These are phyloP conservation scores for Barnettozyma sucrosica DNA, from an alignment of 805 yeast species.

Conservation along the genomic window DNA sequence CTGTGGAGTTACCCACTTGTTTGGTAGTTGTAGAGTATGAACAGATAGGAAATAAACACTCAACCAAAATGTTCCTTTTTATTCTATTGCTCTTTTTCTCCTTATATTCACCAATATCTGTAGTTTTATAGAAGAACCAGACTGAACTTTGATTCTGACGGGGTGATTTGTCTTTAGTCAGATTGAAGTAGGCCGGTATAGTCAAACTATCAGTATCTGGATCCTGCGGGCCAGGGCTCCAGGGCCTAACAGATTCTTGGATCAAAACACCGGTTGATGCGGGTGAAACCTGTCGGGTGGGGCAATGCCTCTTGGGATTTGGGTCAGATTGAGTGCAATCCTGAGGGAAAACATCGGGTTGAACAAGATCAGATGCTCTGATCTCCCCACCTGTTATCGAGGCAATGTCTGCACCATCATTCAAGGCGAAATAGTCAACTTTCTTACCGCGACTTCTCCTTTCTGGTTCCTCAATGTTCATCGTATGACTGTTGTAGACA, in stretches of 20 bases:
- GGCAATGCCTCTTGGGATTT: neutral
- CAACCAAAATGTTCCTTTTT: neutral
- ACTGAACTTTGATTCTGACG: neutral
- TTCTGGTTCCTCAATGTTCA: neutral
- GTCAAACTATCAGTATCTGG: neutral
- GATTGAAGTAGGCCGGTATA: neutral
- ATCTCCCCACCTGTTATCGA: neutral
- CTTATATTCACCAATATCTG: neutral
- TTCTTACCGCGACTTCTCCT: neutral
- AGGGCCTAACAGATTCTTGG: neutral
- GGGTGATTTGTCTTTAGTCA: neutral
- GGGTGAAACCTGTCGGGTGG: neutral
- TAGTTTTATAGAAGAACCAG: neutral
- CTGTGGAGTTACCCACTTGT: no score
- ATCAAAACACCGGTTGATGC: neutral
- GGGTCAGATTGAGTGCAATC: neutral
- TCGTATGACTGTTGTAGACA: neutral
- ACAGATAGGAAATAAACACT: neutral
- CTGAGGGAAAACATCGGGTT: neutral
- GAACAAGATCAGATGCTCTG: neutral
- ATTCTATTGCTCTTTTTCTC: neutral
- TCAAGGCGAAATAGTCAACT: conserved; percentile 1
- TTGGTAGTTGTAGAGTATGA: neutral
- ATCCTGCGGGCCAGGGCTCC: neutral
- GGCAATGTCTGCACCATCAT: conserved; percentile 1